These are phyloP conservation scores for Alternaria solani DNA, from an alignment of 2,329 filamentous ascomycete genomes.

Conservation along the genomic window DNA sequence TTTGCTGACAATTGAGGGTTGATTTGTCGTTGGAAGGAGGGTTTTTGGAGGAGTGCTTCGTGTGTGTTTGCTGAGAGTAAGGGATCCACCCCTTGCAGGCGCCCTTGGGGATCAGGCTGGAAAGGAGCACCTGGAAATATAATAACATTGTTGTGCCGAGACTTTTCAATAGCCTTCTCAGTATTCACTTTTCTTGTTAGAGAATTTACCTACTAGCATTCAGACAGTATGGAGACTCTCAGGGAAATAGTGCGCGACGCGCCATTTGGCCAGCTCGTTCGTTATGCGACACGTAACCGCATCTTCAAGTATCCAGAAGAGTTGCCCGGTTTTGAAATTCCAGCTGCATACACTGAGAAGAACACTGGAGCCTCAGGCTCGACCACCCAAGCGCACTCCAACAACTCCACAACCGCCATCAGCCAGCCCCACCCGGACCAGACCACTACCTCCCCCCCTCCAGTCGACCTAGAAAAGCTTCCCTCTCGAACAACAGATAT, in stretches of 20 bases:
- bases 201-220: not conserved
- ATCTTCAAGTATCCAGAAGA: conserved; percentile 69
- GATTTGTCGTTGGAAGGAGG: not conserved
- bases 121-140: not conserved
- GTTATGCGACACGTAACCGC: conserved; percentile 62
- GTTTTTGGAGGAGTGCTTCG: too few species aligned
- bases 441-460: not conserved
- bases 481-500: not conserved
- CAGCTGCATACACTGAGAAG: conserved; percentile 48
- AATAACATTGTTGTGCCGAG: not conserved
- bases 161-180: too few species aligned
- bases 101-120: not conserved
- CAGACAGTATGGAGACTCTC: not conserved
- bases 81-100: not conserved
- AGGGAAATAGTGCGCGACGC: conserved; percentile 60
- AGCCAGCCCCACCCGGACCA: conserved; percentile 3
- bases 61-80: not conserved
- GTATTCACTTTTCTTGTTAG: too few species aligned
- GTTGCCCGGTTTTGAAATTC: conserved; percentile 62
- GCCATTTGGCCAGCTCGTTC: conserved; percentile 66
- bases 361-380: not conserved
- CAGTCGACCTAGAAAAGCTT: not conserved
- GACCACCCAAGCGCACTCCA: not conserved
- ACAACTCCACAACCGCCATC: conserved; percentile 22
- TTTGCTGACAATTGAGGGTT: not conserved